A percentile compares a stretch with the other conserved stretches of the same genome.
Conservation (phyloP, 192 early-diverging fungal species). For the Rhizophagus sp. region DNA sequence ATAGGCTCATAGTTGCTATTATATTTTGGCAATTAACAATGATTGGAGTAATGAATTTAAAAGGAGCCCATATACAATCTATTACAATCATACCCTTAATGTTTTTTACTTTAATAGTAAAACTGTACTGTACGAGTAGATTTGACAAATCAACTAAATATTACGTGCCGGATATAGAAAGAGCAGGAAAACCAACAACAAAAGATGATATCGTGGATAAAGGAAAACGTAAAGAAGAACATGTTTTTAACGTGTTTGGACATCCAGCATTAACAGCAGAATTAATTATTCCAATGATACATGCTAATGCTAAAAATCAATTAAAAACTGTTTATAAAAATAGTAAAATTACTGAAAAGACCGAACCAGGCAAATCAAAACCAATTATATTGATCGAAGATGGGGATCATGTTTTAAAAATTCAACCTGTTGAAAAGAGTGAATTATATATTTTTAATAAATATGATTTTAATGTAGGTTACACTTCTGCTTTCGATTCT, state of each 20-base stretch:
- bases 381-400: constrained; percentile 29
- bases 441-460: constrained; percentile 24
- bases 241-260: constrained; percentile 52
- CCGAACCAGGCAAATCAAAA: constrained; percentile 28
- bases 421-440: constrained; percentile 36
- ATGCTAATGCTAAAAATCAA: constrained; percentile 61
- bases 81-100: constrained; percentile 60
- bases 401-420: constrained; percentile 16
- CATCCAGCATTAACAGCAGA: constrained; percentile 65
- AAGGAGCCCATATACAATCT: constrained; percentile 42
- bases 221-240: constrained; percentile 33
- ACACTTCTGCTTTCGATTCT: background rate
- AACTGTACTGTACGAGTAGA: constrained; percentile 46
- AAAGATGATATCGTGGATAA: constrained; percentile 10
- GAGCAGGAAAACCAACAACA: background rate
- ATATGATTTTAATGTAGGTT: background rate
- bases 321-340: constrained; percentile 55
- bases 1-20: constrained; percentile 66
- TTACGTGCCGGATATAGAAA: constrained; percentile 39
- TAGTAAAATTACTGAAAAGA: constrained; percentile 33
- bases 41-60: constrained; percentile 62
- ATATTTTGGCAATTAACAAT: constrained; percentile 70
- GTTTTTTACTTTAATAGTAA: constrained; percentile 55
- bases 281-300: constrained; percentile 67
- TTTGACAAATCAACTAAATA: constrained; percentile 59